Evolutionary conservation across 1,139 yeast genomes (phyloP).

Genomic region (Suhomyces bokatorum): DNA sequence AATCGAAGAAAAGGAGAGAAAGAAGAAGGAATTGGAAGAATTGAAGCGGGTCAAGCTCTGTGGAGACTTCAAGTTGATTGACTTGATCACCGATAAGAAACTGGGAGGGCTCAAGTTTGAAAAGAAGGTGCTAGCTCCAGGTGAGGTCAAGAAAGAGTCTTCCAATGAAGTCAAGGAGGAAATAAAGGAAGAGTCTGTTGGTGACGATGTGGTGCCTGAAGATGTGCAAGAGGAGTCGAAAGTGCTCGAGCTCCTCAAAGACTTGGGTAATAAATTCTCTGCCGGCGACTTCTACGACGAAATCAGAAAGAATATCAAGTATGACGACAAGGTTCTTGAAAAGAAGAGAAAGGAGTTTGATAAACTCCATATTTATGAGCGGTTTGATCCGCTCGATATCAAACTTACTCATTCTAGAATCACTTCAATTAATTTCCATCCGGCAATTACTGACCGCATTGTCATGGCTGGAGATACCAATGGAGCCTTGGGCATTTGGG

Average conservation of each 20-base stretch:
- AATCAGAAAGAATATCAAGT: conserved; percentile 31
- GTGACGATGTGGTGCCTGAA: conserved; percentile 13
- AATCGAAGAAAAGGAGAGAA: conserved; percentile 35
- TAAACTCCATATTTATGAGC: conserved; percentile 49
- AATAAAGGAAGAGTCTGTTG: neutral
- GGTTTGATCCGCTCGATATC: conserved; percentile 68
- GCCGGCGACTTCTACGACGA: conserved; percentile 77
- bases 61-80: conserved; percentile 64
- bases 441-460: conserved; percentile 59
- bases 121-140: conserved; percentile 23
- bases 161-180: no score
- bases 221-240: conserved; percentile 35
- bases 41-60: conserved; percentile 54
- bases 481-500: conserved; percentile 91
- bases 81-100: conserved; percentile 48
- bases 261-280: conserved; percentile 57
- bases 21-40: conserved; percentile 49
- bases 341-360: conserved; percentile 54
- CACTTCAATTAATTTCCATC: conserved; percentile 75
- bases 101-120: conserved; percentile 39
- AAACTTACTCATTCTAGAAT: conserved; percentile 74
- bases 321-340: conserved; percentile 41
- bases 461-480: conserved; percentile 83
- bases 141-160: conserved; percentile 1
- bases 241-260: conserved; percentile 42